These are phyloP conservation scores for Cicer yamashitae DNA, from an alignment of 306 rosid genomes.

Conservation along the genomic window DNA sequence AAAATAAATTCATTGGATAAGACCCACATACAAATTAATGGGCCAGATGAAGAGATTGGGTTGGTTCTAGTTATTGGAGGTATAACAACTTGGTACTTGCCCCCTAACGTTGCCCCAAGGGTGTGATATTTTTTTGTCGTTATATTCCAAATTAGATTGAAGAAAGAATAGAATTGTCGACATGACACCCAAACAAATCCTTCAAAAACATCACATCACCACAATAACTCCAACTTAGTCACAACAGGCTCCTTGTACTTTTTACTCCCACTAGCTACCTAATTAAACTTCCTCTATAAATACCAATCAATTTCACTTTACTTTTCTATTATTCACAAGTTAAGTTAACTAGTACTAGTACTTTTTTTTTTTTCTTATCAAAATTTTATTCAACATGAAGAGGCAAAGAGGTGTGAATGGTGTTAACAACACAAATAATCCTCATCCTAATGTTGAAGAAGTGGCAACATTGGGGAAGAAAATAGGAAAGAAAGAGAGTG, in stretches of 20 bases:
- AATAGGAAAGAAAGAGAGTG: conserved; percentile 52
- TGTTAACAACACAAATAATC: conserved; percentile 8
- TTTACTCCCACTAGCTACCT: not conserved
- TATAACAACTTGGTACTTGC: conserved; percentile 31
- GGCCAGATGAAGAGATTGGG: conserved; percentile 42
- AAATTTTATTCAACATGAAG: conserved; percentile 48
- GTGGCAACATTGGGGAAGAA: conserved; percentile 44
- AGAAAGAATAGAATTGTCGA: not conserved
- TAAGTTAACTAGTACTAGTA: too few relatives aligned
- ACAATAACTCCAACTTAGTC: conserved; percentile 30
- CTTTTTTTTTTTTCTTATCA: too few relatives aligned
- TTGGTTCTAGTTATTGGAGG: not conserved
- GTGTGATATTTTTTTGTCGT: conserved; percentile 42
- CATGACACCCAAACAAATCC: conserved; percentile 1
- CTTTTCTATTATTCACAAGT: conserved; percentile 1
- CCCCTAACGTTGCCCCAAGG: conserved; percentile 36
- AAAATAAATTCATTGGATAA: conserved; percentile 38
- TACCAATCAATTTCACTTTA: conserved; percentile 12
- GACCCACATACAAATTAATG: not conserved
- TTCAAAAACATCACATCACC: conserved; percentile 22
- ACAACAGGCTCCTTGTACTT: conserved; percentile 6
- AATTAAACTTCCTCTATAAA: conserved; percentile 26
- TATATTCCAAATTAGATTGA: not conserved
- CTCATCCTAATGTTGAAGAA: conserved; percentile 46
- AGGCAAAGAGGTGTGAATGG: conserved; percentile 57